Conservation (phyloP, 176 grass and related monocot genomes). For the Aegilops bicornis region DNA sequence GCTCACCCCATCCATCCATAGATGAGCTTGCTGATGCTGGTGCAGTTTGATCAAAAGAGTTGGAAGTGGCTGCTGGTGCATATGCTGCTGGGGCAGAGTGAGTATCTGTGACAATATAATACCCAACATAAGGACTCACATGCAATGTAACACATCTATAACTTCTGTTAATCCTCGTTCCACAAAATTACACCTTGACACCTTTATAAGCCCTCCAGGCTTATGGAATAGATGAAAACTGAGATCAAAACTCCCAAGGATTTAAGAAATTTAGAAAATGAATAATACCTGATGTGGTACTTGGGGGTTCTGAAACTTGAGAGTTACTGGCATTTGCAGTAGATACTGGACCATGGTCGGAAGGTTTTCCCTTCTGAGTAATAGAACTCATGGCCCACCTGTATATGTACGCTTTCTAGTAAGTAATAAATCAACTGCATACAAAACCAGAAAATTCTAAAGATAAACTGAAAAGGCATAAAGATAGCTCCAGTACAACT, state of each 20-base stretch:
- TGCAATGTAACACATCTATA: not conserved
- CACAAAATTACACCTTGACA: not conserved
- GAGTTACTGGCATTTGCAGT: constrained; percentile 59
- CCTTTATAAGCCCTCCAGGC: not conserved
- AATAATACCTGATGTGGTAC: constrained; percentile 62
- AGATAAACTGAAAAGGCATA: not conserved
- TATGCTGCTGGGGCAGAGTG: constrained; percentile 25
- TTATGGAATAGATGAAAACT: constrained; percentile 21
- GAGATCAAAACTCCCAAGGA: not conserved
- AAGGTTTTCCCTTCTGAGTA: constrained; percentile 85
- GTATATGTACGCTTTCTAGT: constrained; percentile 32
- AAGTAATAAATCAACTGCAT: constrained; percentile 12
- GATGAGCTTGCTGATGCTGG: constrained; percentile 76
- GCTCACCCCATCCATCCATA: constrained; percentile 83
- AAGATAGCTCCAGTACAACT: not conserved
- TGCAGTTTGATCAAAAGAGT: constrained; percentile 60
- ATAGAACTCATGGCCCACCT: constrained; percentile 99
- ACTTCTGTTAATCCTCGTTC: constrained; percentile 18
- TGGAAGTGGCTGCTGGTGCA: constrained; percentile 52
- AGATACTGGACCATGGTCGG: constrained; percentile 65
- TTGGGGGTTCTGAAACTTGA: constrained; percentile 46
- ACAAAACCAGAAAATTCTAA: constrained; percentile 2
- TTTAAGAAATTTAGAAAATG: constrained; percentile 14
- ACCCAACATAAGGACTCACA: constrained; percentile 29
- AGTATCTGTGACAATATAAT: constrained; percentile 36